Base-by-base conservation (phyloP, 176 grass and related monocot genomes). In the Pontederia crassipes region DNA sequence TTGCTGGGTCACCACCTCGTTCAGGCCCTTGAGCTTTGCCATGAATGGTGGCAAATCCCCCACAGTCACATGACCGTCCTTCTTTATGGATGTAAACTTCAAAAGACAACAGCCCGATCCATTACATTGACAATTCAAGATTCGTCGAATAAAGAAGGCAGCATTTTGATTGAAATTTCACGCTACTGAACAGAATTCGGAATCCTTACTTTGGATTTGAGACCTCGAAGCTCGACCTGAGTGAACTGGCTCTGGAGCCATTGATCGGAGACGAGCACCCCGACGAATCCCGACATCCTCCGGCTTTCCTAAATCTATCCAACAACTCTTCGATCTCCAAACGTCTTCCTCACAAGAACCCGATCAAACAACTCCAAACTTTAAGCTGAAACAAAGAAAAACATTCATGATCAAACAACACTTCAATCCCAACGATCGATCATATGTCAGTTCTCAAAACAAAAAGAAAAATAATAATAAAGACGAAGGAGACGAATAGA, bases 161-260 rank as follows among this genome's bases (percentile, higher is more conserved):
- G 10, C 4, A 74, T 24, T 24, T 24, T 24, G 20, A 32, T 17
- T 17, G 64, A 52, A 65, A n/a, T 11, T 8, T 62, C 12, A 49
- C 10, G 8, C 24, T 29, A 17, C 9, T 40, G 75, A 15, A 28
- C 0, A 14, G 0, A 13, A 40, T 40, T 40, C 32, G 6, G 71
- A 71, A 66, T 4, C 46, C 46, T 83, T 77, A 98, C 93, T 82
- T 98, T 98, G 46, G 88, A 74, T 71, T 89, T 92, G 74, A 83
- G 84, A 57, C 76, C 82, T 65, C 93, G 88, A 66, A 98, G 82
- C 82, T 98, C 93, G 57, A 98, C 88, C 81, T 98, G 93, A 73
- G 93, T 98, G 79, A 98, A 98, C 71, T 98, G 93, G 9, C 84
- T 86, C 68, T 98, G 93, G 55, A 98, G 83, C 77, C 76, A 92